phyloP scores from a whole-genome alignment of 1,284 basidiomycete species.

The Serendipita sp. region DNA sequence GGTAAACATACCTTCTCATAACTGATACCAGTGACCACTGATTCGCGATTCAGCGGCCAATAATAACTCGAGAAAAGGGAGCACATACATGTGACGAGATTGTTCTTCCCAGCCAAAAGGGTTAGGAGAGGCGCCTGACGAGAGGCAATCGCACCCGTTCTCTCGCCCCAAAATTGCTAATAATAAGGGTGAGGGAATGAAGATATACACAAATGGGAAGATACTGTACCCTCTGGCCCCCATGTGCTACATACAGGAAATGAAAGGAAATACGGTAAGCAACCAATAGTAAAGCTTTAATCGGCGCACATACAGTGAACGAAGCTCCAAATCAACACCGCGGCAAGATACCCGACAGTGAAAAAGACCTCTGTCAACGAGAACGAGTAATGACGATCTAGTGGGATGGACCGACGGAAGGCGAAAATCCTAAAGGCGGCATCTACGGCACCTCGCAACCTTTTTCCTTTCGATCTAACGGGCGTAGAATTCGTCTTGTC shows the following conservation, averaged over 20 bases:
- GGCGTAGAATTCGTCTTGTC: neutral
- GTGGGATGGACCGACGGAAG: conserved; percentile 34
- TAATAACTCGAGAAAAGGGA: neutral
- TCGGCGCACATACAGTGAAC: conserved; percentile 30
- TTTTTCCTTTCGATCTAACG: conserved; percentile 18
- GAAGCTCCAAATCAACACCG: conserved; percentile 35
- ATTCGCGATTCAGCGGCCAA: neutral
- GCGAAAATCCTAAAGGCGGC: conserved; percentile 34
- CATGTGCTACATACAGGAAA: neutral
- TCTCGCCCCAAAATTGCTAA: conserved; percentile 31
- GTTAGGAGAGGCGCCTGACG: conserved; percentile 48
- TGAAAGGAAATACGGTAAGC: neutral
- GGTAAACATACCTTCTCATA: conserved; percentile 35
- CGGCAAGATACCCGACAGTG: conserved; percentile 29
- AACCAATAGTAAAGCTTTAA: neutral
- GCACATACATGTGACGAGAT: conserved; percentile 39
- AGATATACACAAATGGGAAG: neutral
- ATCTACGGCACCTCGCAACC: conserved; percentile 25
- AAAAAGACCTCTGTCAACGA: conserved; percentile 35
- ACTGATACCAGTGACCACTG: conserved; percentile 42
- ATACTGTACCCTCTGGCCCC: neutral
- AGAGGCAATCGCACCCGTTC: conserved; percentile 35
- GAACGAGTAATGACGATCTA: conserved; percentile 14
- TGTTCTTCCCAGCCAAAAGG: conserved; percentile 51
- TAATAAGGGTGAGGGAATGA: conserved; percentile 11